Evolutionary conservation across 768 basidiomycete species (phyloP), one percentile per base, ranked within the genome.

Genomic region (Pulveroboletus sp.): DNA sequence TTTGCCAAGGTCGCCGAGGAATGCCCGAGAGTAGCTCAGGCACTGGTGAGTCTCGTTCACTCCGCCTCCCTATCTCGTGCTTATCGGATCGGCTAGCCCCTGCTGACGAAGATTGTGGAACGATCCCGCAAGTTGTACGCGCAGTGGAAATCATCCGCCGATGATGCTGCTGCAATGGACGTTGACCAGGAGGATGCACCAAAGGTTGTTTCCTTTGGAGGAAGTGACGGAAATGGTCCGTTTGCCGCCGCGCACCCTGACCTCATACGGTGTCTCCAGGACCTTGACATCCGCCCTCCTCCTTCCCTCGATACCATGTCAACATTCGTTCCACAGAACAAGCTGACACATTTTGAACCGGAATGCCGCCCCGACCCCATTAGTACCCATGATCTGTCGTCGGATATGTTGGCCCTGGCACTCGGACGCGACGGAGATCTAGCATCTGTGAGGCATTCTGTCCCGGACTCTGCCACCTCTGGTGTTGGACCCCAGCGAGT

Each of bases 11-110:
- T 81, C 9, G 76, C 78, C 15, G 73, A 74, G 47, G 74, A 81
- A n/a, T 71, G 84, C 41, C 78, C 82, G 6, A 79, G 80, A 54
- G 80, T 80, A 41, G 74, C 74, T 13, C 81, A 81, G 58, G 77
- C 81, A 30, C 68, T 83, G 41, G 84, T 82, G 57, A 49, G 77
- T 71, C 7, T 27, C 13, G 15, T 43, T 47, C 31, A 17, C 24
- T 28, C 21, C 5, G 24, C 13, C 24, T 21, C 5, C n/a, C n/a
- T 5, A 37, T 14, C 42, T 46, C 30, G 24, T 49, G 51, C 54
- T 65, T 30, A 60, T 39, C 7, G 27, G 31, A 39, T 18, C 35
- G 41, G 7, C 26, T 52, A 83, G 82, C 76, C 77, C n/a, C 67
- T 81, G 18, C 70, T 83, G 55, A 77, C 79, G 50, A 80, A 76